Percentiles rank a stretch among this genome's conserved stretches.
These are phyloP conservation scores for Blastobotrys indianensis DNA, from an alignment of 1,139 yeast species.

Conservation along the genomic window DNA sequence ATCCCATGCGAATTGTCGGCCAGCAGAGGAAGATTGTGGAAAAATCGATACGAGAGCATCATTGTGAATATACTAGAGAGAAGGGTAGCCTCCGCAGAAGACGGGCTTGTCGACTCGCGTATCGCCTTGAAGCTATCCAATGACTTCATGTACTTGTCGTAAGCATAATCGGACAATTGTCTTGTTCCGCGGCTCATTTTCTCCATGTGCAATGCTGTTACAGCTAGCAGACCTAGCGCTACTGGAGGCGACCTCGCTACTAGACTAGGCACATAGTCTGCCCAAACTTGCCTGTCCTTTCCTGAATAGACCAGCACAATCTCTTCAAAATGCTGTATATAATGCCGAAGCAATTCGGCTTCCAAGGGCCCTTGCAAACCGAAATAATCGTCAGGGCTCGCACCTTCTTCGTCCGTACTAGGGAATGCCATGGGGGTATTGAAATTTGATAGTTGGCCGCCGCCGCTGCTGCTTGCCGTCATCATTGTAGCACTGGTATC, in stretches of 20 bases:
- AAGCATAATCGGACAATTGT: conserved; percentile 16
- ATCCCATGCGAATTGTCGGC: conserved; percentile 13
- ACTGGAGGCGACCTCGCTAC: conserved; percentile 15
- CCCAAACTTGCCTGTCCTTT: conserved; percentile 16
- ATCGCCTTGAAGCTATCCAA: conserved; percentile 15
- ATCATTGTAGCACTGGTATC: neutral
- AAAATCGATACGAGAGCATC: conserved; percentile 22
- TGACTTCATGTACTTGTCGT: conserved; percentile 17
- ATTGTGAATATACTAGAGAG: conserved; percentile 20
- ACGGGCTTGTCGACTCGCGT: conserved; percentile 6
- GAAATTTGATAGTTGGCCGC: conserved; percentile 12
- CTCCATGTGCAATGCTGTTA: conserved; percentile 19
- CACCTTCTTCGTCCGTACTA: no score
- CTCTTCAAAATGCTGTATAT: conserved; percentile 16
- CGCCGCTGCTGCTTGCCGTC: conserved; percentile 23
- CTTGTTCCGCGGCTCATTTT: conserved; percentile 13
- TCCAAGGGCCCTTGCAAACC: conserved; percentile 1
- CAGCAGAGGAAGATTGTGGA: conserved; percentile 18
- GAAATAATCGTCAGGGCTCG: neutral
- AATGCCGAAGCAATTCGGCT: conserved; percentile 5
- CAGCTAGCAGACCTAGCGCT: conserved; percentile 19
- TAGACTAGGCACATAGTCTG: conserved; percentile 18
- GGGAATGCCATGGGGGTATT: no score
- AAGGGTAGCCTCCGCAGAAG: conserved; percentile 17
- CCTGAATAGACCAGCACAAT: conserved; percentile 4